Base-by-base conservation (phyloP, 2,329 filamentous ascomycete species). In the Phaeoacremonium minimum region DNA sequence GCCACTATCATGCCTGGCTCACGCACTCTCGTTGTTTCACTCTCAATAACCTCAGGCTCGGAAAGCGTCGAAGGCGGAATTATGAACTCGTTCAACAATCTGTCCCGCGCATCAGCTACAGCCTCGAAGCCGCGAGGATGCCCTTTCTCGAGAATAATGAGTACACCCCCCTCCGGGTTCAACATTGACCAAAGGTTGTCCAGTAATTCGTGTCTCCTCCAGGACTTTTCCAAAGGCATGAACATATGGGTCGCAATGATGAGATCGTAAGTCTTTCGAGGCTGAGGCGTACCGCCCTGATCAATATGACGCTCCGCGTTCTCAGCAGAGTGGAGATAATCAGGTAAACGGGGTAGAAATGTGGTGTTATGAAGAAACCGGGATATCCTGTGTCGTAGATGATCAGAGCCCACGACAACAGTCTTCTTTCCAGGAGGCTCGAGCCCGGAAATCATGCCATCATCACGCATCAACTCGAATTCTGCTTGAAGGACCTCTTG, bases 91-190 rank as follows among this genome's bases (percentile, higher is more conserved):
- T 85, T 77, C 1, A 97, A 69, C 1, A 98, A 67, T 41, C 86
- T 79, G 29, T 89, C 75, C 33, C 93, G 81, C 6, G 90, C 89
- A 32, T 85, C 85, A 9, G 88, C 91, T 28, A 98, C 79, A 12
- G 87, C 86, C 57, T 97, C 93, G 47, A 98, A 98, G 0, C 93
- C 93, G 30, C 87, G 80, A 11, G 89, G 87, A 11, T 95, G 78
- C 0, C 89, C 93, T 58, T 96, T 97, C 58, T 98, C 93, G 15
- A 96, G 66, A 4, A 97, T 63, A 33, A 97, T 77, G 5, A 98
- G 71, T 12, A 98, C 76, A 22, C 93, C 93, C 2, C 91, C 91
- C 14, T 90, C 74, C 2, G 85, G 85, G 35, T 85, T 87, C 4
- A 96, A 70, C 34, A 96, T 71, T 12, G 79, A 82, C 93, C 93